Evolutionary conservation across 139 green algal species (phyloP).

Genomic region (Astrephomene gubernaculifera): DNA sequence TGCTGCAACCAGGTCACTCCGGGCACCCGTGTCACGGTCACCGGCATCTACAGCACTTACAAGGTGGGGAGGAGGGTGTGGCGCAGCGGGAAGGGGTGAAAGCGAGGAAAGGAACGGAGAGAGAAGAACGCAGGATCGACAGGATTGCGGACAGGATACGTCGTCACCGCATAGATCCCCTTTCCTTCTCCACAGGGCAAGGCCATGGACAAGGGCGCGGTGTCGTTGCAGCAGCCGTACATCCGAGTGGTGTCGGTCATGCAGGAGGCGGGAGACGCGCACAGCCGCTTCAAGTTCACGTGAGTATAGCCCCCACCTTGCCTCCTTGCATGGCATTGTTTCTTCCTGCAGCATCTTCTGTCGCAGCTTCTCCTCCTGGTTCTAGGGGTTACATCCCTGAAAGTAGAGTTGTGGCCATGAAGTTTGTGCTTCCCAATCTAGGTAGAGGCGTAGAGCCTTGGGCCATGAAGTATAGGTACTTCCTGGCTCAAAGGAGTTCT

Average conservation of each 20-base stretch:
- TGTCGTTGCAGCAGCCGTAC: conserved; percentile 94
- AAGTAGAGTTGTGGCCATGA: too few species aligned
- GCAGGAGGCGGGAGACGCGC: conserved; percentile 80
- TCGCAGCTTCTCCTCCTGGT: too few species aligned
- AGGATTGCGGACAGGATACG: too few species aligned
- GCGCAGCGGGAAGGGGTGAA: conserved; percentile 26
- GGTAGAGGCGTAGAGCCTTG: background rate
- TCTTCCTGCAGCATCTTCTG: too few species aligned
- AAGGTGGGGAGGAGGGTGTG: conserved; percentile 53
- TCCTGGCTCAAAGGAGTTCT: too few species aligned
- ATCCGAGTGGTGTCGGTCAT: conserved; percentile 92
- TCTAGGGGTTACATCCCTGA: too few species aligned
- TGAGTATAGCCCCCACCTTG: conserved; percentile 51
- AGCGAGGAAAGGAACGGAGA: too few species aligned
- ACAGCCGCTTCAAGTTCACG: conserved; percentile 80
- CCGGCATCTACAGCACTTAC: conserved; percentile 96
- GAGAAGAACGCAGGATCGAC: too few species aligned
- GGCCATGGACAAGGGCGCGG: conserved; percentile 67
- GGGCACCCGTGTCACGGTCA: conserved; percentile 91
- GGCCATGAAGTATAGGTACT: too few species aligned
- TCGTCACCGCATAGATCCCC: background rate
- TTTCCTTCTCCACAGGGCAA: conserved; percentile 31
- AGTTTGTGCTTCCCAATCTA: too few species aligned
- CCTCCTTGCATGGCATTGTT: too few species aligned
- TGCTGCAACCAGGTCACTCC: conserved; percentile 86